These are phyloP conservation scores for Onygenales sp. DNA, from an alignment of 2,329 filamentous ascomycete species.

Conservation along the genomic window DNA sequence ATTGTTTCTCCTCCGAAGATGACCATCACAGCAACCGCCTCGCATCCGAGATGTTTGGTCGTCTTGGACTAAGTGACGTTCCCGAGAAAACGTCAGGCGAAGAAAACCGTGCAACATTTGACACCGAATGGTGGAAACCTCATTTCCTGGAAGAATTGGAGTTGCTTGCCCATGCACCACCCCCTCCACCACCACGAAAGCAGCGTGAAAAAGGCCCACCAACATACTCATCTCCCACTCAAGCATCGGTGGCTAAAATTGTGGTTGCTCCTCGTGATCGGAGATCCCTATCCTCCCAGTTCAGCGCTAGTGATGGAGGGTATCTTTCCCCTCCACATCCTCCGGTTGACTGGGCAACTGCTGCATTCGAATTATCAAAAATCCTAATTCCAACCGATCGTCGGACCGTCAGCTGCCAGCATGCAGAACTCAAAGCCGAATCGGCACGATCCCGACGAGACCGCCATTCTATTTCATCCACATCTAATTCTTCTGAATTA, in stretches of 20 bases:
- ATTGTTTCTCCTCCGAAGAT: constrained; percentile 22
- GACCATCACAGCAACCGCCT: constrained; percentile 34
- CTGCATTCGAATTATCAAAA: constrained; percentile 73
- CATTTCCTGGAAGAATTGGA: constrained; percentile 62
- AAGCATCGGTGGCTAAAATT: constrained; percentile 75
- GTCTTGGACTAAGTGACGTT: constrained; percentile 15
- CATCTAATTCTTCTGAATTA: constrained; percentile 25
- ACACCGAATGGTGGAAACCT: constrained; percentile 63
- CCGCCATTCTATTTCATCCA: constrained; percentile 46
- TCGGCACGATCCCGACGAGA: constrained; percentile 56
- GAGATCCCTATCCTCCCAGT: constrained; percentile 19
- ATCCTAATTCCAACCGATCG: constrained; percentile 68
- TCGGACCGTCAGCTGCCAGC: constrained; percentile 63
- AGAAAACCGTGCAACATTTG: constrained; percentile 40
- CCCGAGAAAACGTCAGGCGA: constrained; percentile 14
- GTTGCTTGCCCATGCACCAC: constrained; percentile 42
- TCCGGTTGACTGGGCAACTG: constrained; percentile 75
- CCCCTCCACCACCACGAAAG: constrained; percentile 45
- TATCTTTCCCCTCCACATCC: constrained; percentile 60
- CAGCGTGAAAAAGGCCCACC: constrained; percentile 49
- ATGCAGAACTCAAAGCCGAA: constrained; percentile 68
- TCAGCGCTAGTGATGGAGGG: constrained; percentile 35
- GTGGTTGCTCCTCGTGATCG: constrained; percentile 55
- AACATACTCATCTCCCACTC: constrained; percentile 79
- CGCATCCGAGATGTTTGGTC: constrained; percentile 49